Evolutionary conservation across 2,329 filamentous ascomycete genomes (phyloP).

Genomic region (Aspergillus melleus): DNA sequence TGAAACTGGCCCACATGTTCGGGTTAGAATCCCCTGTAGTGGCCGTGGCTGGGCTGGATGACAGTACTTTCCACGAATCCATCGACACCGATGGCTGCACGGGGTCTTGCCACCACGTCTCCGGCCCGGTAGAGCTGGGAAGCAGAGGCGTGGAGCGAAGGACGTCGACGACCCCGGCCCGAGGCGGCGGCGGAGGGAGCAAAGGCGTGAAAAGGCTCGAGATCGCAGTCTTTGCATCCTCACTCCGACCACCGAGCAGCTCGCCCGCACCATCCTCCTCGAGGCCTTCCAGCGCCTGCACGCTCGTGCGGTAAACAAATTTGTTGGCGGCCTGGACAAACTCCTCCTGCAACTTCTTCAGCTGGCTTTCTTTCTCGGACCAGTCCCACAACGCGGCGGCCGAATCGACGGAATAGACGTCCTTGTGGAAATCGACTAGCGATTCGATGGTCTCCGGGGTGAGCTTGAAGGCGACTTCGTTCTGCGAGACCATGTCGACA

Average conservation of each 20-base stretch:
- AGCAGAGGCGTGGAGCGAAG: constrained; percentile 82
- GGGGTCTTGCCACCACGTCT: constrained; percentile 78
- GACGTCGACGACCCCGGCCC: constrained; percentile 69
- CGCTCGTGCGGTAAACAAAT: constrained; percentile 90
- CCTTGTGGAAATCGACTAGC: constrained; percentile 93
- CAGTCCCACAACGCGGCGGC: constrained; percentile 89
- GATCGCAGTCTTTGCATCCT: constrained; percentile 88
- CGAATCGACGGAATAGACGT: constrained; percentile 87
- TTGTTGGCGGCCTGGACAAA: constrained; percentile 96
- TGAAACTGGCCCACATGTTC: constrained; percentile 75
- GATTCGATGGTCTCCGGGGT: constrained; percentile 91
- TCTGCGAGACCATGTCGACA: constrained; percentile 97
- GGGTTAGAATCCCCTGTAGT: constrained; percentile 71
- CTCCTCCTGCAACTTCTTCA: constrained; percentile 96
- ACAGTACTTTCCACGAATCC: constrained; percentile 86
- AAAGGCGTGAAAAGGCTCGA: constrained; percentile 81
- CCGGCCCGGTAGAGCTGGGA: constrained; percentile 73
- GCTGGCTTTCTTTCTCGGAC: constrained; percentile 92
- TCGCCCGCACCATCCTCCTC: constrained; percentile 97
- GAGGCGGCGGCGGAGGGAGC: constrained; percentile 79
- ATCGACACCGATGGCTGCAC: constrained; percentile 69
- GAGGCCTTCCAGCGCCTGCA: constrained; percentile 85
- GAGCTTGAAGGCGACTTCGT: constrained; percentile 97
- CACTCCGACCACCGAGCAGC: constrained; percentile 84
- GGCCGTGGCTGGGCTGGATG: constrained; percentile 76